Evolutionary conservation across 1,284 basidiomycete genomes (phyloP), one percentile per base, ranked within the genome.

Genomic region (Heterobasidion irregulare): DNA sequence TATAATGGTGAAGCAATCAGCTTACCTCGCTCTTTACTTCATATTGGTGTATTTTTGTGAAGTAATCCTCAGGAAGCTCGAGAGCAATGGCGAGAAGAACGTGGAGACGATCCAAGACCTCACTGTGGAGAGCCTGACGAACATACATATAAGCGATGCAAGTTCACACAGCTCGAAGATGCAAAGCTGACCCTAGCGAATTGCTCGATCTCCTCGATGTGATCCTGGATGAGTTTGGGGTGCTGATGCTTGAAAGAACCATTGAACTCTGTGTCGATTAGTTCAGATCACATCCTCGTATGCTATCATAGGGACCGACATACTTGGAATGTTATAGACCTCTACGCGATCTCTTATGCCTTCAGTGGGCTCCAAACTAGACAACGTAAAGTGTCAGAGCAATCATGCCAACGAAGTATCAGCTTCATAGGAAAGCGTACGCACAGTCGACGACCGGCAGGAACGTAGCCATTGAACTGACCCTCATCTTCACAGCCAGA

Each of bases 271-370:
- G 56, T 16, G 10, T 7, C n/a, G 38, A 12, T 8, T 26, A 26
- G 26, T 10, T 41, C 38, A 41, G 38, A 2, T 5, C 12, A 41
- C 12, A 41, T 7, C 12, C 12, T n/a, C 12, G 2, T 41, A n/a
- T 41, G 38, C 4, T 7, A 3, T 41, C 38, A 5, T n/a, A n/a
- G 8, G 2, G 38, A 26, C 13, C 15, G 34, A 61, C 65, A 55
- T 56, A 79, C 69, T 75, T n/a, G 74, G 74, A 46, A 79, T 77
- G 63, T 81, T 81, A 64, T 77, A 80, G 43, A 78, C 72, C 64
- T 80, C 78, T 1, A 69, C 67, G 53, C 70, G 69, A 60, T 78
- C 77, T 32, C 62, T 64, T 16, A 79, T 53, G 5, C 75, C 75
- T 10, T 66, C 64, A 54, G 64, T 66, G n/a, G 59, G 61, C 51